Evolutionary conservation across 129 eudicot species (phyloP), one percentile per base, ranked within the genome.

Genomic region (Helianthus tuberosus): DNA sequence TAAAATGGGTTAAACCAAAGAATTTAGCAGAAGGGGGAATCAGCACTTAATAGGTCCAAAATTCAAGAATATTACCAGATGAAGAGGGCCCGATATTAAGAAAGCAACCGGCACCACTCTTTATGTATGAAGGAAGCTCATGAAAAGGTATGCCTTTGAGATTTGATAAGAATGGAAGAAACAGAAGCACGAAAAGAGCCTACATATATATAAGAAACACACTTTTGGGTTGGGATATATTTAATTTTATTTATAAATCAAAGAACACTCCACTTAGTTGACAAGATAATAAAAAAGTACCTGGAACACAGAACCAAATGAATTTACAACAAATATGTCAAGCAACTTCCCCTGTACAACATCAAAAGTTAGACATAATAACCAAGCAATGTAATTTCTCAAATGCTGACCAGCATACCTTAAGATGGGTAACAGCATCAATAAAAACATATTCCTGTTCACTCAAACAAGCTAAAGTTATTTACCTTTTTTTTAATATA

Each of bases 321-420:
- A 93, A 86, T 93, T 93, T 63, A 93, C 98, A n/a, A 93, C 95
- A 84, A 93, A 93, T 77, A 93, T 89, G 72, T 93, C 96, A 38
- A 93, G 96, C 84, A 88, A 70, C 82, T 86, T 93, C 47, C 91
- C 98, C 98, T 93, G 83, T 57, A 69, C 41, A 54, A 15, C 7
- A 62, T 59, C 32, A 69, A 13, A 48, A 23, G 55, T 60, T 60
- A 5, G 13, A 47, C 55, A 53, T 47, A 51, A 64, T 47, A 68
- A 72, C 52, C 47, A 76, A 75, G 47, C 60, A 52, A 51, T 50
- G 12, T 43, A 51, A 65, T 58, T 57, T 47, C 38, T 65, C 38
- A 50, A 8, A 65, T 39, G 74, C 39, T 62, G n/a, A 23, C 68
- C 32, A 32, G 44, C 46, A 61, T 80, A 93, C 96, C 98, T 93